These are phyloP conservation scores for Neofusicoccum sp. DNA, from an alignment of 2,329 filamentous ascomycete species.

Conservation along the genomic window DNA sequence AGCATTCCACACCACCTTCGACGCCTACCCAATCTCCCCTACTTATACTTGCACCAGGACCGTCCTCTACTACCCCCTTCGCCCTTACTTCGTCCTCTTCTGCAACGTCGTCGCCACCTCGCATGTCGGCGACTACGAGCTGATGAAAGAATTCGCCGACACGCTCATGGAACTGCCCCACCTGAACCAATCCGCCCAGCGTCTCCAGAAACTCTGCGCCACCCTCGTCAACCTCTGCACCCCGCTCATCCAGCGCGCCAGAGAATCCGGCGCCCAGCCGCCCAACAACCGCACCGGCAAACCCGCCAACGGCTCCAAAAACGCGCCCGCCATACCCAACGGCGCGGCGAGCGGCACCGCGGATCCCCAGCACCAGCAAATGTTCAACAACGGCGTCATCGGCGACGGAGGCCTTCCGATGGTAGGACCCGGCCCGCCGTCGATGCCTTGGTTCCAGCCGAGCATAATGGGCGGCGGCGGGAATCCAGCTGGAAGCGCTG, in stretches of 20 bases:
- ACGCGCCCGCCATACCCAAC: too few species aligned
- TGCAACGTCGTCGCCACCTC: conserved; percentile 38
- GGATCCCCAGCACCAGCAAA: neutral
- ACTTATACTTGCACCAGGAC: conserved; percentile 24
- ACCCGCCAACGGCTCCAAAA: neutral
- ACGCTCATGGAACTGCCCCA: conserved; percentile 28
- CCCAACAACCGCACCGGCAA: neutral
- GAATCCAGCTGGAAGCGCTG: neutral
- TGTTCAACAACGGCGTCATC: neutral
- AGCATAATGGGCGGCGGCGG: neutral
- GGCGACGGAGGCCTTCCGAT: neutral
- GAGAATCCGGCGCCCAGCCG: neutral
- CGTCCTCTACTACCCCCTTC: conserved; percentile 34
- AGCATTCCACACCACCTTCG: neutral
- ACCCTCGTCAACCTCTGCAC: conserved; percentile 31
- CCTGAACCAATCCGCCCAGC: conserved; percentile 32
- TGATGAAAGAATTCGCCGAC: conserved; percentile 31
- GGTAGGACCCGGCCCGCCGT: neutral
- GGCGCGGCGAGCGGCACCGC: neutral
- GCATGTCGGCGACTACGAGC: conserved; percentile 29
- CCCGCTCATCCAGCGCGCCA: conserved; percentile 28
- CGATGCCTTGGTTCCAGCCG: conserved; percentile 1
- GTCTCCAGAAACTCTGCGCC: conserved; percentile 29
- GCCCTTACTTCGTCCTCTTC: conserved; percentile 36
- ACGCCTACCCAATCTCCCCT: neutral